phyloP scores from a whole-genome alignment of 2,329 filamentous ascomycete genomes.

The Helotiales sp. region DNA sequence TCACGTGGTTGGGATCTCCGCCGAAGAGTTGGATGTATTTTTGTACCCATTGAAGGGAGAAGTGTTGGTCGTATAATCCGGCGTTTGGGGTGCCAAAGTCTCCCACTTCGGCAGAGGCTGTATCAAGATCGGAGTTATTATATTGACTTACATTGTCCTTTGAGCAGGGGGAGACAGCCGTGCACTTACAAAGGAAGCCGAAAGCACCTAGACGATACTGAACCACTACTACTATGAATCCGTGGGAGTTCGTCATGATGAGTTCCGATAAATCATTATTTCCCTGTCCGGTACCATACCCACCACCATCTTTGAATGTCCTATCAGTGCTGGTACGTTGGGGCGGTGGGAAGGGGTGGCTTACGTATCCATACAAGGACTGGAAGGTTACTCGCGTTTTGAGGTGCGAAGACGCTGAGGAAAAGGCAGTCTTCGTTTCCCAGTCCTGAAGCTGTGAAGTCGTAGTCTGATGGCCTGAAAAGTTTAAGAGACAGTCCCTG shows the following conservation, averaged over 20 bases:
- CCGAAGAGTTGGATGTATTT: slow-evolving; percentile 53
- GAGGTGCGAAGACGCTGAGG: slow-evolving; percentile 39
- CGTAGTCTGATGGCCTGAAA: slow-evolving; percentile 7
- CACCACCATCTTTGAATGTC: slow-evolving; percentile 41
- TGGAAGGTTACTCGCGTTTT: slow-evolving; percentile 39
- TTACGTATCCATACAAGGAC: slow-evolving; percentile 43
- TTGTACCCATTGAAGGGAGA: slow-evolving; percentile 54
- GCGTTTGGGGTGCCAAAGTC: slow-evolving; percentile 44
- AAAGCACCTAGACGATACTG: slow-evolving; percentile 32
- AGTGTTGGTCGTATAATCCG: slow-evolving; percentile 53
- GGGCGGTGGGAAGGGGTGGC: neutral
- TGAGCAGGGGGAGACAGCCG: too few relatives aligned
- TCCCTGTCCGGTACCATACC: slow-evolving; percentile 31
- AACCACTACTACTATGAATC: slow-evolving; percentile 45
- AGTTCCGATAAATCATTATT: slow-evolving; percentile 36
- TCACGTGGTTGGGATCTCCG: slow-evolving; percentile 51
- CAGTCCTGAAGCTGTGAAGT: slow-evolving; percentile 13
- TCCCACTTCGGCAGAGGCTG: slow-evolving; percentile 34
- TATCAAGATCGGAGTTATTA: too few relatives aligned
- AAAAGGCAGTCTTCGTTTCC: slow-evolving; percentile 39
- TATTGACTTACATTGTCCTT: too few relatives aligned
- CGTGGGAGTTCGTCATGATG: slow-evolving; percentile 49
- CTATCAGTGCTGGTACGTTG: slow-evolving; percentile 29
- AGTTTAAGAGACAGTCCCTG: neutral
- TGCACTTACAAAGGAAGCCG: slow-evolving; percentile 36